Percentiles rank a stretch among this genome's conserved stretches.
phyloP scores from a whole-genome alignment of 1,139 yeast genomes.

The Kodamaea arcana region DNA sequence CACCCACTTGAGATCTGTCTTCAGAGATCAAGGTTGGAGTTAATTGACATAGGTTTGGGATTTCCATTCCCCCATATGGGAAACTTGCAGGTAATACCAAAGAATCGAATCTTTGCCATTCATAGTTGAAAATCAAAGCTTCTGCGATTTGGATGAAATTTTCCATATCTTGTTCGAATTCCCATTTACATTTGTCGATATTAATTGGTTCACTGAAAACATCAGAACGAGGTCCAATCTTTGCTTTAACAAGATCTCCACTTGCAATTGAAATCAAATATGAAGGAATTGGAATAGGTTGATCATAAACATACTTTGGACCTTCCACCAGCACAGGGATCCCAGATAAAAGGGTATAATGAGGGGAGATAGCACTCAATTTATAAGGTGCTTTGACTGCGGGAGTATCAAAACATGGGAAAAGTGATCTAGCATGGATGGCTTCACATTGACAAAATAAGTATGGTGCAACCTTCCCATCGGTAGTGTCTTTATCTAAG shows the following conservation, averaged over 20 bases:
- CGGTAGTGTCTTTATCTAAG: slow-evolving; percentile 74
- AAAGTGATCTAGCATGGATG: slow-evolving; percentile 81
- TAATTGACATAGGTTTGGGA: slow-evolving; percentile 86
- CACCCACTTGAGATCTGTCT: slow-evolving; percentile 82
- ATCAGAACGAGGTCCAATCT: slow-evolving; percentile 82
- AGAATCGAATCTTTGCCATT: slow-evolving; percentile 82
- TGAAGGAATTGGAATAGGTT: slow-evolving; percentile 81
- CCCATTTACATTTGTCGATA: slow-evolving; percentile 67
- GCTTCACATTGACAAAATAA: slow-evolving; percentile 91
- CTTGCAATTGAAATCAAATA: slow-evolving; percentile 83
- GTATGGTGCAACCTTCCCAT: slow-evolving; percentile 67
- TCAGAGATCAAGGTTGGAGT: slow-evolving; percentile 88
- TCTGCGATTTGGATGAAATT: slow-evolving; percentile 80
- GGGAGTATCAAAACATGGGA: slow-evolving; percentile 92
- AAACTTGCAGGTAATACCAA: slow-evolving; percentile 76
- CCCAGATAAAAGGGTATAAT: slow-evolving; percentile 73
- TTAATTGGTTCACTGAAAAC: slow-evolving; percentile 77
- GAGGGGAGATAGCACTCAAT: slow-evolving; percentile 58
- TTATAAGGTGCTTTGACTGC: slow-evolving; percentile 66
- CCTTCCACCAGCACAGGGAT: slow-evolving; percentile 29
- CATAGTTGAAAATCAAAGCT: slow-evolving; percentile 71
- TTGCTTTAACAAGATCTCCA: slow-evolving; percentile 66
- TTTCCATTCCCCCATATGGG: slow-evolving; percentile 97
- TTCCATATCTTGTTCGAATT: slow-evolving; percentile 78
- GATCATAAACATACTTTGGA: slow-evolving; percentile 52